phyloP scores from a whole-genome alignment of 805 yeast species.

The Cyberlindnera americana region DNA sequence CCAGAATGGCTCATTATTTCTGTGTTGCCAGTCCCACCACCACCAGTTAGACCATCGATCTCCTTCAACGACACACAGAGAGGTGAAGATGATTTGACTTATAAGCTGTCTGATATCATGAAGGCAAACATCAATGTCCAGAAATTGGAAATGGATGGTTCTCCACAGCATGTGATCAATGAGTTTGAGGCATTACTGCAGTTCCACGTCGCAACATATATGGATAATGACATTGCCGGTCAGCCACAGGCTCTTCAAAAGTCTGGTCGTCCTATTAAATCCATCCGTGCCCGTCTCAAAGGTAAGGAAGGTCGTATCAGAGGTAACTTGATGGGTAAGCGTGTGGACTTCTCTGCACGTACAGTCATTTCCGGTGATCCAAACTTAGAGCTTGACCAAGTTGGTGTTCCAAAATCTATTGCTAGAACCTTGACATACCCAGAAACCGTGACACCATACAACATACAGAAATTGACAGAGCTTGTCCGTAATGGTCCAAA shows the following conservation, averaged over 20 bases:
- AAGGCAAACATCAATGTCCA: constrained; percentile 98
- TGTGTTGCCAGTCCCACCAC: constrained; percentile 99
- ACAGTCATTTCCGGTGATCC: constrained; percentile 99
- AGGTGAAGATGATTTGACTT: constrained; percentile 98
- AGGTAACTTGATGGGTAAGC: constrained; percentile 99
- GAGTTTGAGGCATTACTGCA: constrained; percentile 95
- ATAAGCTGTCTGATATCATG: constrained; percentile 92
- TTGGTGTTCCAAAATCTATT: constrained; percentile 96
- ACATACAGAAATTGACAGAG: constrained; percentile 89
- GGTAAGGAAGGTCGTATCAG: constrained; percentile 99
- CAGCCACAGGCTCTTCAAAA: constrained; percentile 99
- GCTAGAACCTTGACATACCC: constrained; percentile 96
- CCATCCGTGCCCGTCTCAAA: constrained; percentile 98
- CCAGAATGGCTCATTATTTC: constrained; percentile 98
- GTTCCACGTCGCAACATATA: constrained; percentile 97
- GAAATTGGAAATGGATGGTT: constrained; percentile 95
- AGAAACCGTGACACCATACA: constrained; percentile 96
- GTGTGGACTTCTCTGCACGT: constrained; percentile 98
- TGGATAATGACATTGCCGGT: constrained; percentile 99
- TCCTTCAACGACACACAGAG: constrained; percentile 97
- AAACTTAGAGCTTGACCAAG: constrained; percentile 94
- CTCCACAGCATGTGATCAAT: constrained; percentile 96
- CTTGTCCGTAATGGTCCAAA: constrained; percentile 97
- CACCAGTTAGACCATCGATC: constrained; percentile 98
- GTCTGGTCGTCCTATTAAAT: constrained; percentile 97